Evolutionary conservation across 2,329 filamentous ascomycete species (phyloP).

Genomic region (Ilyonectria destructans): DNA sequence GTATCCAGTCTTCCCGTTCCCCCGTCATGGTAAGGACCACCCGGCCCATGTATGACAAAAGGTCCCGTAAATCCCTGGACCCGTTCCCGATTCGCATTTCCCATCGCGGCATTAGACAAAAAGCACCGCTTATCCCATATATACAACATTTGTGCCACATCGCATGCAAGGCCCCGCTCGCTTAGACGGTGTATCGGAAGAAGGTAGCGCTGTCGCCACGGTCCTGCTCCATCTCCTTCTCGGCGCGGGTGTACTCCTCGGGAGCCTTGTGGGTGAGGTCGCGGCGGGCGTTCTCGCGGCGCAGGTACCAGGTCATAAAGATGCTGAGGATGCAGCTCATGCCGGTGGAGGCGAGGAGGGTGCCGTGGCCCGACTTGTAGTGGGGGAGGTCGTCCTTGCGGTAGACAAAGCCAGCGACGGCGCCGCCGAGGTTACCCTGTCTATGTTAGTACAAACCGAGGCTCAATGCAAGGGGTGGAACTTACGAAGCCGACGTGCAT

Average conservation of each 20-base stretch:
- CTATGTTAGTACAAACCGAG: conserved; percentile 30
- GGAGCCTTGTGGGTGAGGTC: conserved; percentile 65
- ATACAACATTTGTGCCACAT: conserved; percentile 40
- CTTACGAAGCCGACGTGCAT: conserved; percentile 67
- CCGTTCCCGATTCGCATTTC: conserved; percentile 7
- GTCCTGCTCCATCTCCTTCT: conserved; percentile 68
- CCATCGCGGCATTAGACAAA: conserved; percentile 25
- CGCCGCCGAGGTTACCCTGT: conserved; percentile 57
- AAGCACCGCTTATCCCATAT: conserved; percentile 35
- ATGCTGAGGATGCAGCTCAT: conserved; percentile 67
- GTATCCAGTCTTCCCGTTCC: conserved; percentile 32
- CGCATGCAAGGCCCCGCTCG: conserved; percentile 35
- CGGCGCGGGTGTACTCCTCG: conserved; percentile 67
- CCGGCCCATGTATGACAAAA: conserved; percentile 14
- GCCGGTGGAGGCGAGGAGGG: conserved; percentile 70
- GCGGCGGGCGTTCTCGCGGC: conserved; percentile 70
- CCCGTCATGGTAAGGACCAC: conserved; percentile 30
- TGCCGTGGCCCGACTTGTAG: conserved; percentile 73
- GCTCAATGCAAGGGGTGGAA: conserved; percentile 21
- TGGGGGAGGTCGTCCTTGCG: conserved; percentile 64
- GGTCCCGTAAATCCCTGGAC: conserved; percentile 14
- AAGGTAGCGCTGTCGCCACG: conserved; percentile 72
- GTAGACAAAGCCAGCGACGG: conserved; percentile 55
- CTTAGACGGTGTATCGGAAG: conserved; percentile 68
- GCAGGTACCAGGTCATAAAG: conserved; percentile 72